These are phyloP conservation scores for Truncatella angustata DNA, from an alignment of 2,329 filamentous ascomycete species.

Conservation along the genomic window DNA sequence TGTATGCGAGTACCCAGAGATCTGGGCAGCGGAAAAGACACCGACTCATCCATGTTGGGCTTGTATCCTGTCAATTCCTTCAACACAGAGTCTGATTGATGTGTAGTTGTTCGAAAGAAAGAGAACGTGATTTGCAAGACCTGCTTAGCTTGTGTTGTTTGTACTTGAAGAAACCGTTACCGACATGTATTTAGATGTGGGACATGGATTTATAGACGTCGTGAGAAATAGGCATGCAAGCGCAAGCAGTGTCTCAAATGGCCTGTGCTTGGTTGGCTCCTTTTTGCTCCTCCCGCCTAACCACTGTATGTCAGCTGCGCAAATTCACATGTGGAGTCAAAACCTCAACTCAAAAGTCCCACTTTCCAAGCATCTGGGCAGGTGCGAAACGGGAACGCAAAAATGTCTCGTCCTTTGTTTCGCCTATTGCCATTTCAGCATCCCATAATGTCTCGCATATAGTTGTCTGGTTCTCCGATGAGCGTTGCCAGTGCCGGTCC, in stretches of 20 bases:
- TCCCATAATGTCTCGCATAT: neutral
- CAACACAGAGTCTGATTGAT: neutral
- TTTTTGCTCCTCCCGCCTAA: neutral
- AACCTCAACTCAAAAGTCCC: neutral
- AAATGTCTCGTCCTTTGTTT: neutral
- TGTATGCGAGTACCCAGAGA: slow-evolving; percentile 61
- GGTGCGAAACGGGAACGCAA: neutral
- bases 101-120: neutral
- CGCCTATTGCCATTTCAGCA: neutral
- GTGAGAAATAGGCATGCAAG: too few relatives aligned
- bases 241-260: too few relatives aligned
- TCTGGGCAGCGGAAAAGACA: slow-evolving; percentile 60
- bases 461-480: neutral
- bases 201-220: too few relatives aligned
- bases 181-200: too few relatives aligned
- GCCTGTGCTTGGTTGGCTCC: too few relatives aligned
- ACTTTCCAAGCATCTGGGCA: neutral
- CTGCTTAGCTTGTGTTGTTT: too few relatives aligned
- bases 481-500: neutral
- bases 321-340: neutral
- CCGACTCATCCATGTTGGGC: slow-evolving; percentile 31
- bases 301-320: neutral
- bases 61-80: neutral
- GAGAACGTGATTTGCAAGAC: too few relatives aligned
- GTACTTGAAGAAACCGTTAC: too few relatives aligned